phyloP scores from a whole-genome alignment of 306 rosid species.

The Potentilla sterilis region DNA sequence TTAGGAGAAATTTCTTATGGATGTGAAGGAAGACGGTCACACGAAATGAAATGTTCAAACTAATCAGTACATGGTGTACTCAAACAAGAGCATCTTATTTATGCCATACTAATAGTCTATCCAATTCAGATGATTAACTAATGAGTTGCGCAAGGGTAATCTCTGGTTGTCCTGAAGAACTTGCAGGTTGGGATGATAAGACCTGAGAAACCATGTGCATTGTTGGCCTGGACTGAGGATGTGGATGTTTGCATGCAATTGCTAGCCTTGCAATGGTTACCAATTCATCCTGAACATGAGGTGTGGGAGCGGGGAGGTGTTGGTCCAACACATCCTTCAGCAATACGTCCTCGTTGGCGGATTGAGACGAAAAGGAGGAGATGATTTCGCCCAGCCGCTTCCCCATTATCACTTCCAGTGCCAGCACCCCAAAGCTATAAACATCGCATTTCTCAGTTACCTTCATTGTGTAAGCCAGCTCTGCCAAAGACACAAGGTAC shows the following conservation, averaged over 20 bases:
- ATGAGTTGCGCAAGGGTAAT: not conserved
- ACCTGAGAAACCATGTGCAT: conserved; percentile 10
- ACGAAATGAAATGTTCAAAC: not conserved
- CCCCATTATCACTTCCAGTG: conserved; percentile 33
- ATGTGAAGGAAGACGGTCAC: no score
- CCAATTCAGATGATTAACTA: not conserved
- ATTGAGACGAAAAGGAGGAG: not conserved
- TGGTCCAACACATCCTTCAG: conserved; percentile 16
- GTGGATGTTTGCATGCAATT: not conserved
- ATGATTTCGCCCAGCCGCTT: conserved; percentile 11
- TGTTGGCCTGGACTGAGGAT: conserved; percentile 26
- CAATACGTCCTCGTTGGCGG: not conserved
- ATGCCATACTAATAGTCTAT: not conserved
- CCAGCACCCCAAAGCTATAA: conserved; percentile 30
- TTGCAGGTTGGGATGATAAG: not conserved
- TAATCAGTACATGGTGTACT: not conserved
- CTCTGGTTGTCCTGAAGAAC: not conserved
- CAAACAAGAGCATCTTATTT: not conserved
- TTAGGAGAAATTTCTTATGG: no score
- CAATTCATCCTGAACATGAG: not conserved
- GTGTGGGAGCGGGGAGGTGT: conserved; percentile 10
- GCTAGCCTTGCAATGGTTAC: not conserved
- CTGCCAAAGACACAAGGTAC: not conserved
- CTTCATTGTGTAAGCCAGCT: conserved; percentile 26
- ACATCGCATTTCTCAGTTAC: conserved; percentile 25